A percentile compares a stretch with the other conserved stretches of the same genome.
Evolutionary conservation across 108 stramenopile species (phyloP).

Genomic region (Nitzschia sp.): DNA sequence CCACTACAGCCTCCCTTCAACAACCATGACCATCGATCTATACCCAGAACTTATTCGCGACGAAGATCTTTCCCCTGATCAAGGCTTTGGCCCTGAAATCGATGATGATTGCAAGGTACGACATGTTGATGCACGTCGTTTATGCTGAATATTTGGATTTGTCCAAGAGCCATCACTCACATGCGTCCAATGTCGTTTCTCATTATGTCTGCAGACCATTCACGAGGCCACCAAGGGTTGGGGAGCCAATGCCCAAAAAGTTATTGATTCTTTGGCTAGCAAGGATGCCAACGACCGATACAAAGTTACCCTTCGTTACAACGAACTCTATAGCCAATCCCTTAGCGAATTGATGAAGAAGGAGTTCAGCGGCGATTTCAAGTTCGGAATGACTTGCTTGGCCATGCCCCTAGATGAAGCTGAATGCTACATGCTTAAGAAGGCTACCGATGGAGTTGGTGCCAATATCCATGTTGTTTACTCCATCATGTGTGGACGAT

Average conservation of each 20-base stretch:
- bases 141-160: too few species aligned
- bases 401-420: conserved; percentile 56
- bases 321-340: conserved; percentile 46
- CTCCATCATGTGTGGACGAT: conserved; percentile 58
- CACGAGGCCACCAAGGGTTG: conserved; percentile 41
- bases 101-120: conserved; percentile 39
- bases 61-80: conserved; percentile 50
- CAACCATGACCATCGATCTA: conserved; percentile 38
- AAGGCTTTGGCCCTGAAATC: conserved; percentile 39
- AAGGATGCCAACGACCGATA: conserved; percentile 40
- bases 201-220: conserved; percentile 8
- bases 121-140: too few species aligned
- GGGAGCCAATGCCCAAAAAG: conserved; percentile 42
- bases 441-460: conserved; percentile 61
- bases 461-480: conserved; percentile 53
- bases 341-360: conserved; percentile 62
- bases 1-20: too few species aligned
- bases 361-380: conserved; percentile 64
- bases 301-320: conserved; percentile 56
- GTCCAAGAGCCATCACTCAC: too few species aligned
- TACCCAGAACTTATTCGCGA: conserved; percentile 37
- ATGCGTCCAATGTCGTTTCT: not conserved
- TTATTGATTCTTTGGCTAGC: conserved; percentile 44
- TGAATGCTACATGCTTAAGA: conserved; percentile 62
- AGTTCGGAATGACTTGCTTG: conserved; percentile 43